phyloP scores from a whole-genome alignment of 306 rosid species.

The Sicyos baderoa region DNA sequence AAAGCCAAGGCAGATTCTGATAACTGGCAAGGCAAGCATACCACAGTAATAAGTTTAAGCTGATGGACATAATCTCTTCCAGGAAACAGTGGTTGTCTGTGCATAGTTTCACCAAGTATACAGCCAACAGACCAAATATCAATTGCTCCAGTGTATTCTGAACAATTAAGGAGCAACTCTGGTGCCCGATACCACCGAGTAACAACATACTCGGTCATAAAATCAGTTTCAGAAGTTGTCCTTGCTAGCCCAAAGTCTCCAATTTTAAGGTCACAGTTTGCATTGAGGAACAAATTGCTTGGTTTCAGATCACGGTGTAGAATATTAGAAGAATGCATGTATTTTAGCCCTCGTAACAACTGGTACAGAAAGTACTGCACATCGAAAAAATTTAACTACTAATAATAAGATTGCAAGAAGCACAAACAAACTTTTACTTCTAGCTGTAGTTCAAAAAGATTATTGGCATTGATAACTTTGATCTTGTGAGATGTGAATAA shows the following conservation, averaged over 20 bases:
- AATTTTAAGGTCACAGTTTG: slow-evolving; percentile 96
- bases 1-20: not conserved
- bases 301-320: slow-evolving; percentile 97
- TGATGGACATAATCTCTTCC: slow-evolving; percentile 96
- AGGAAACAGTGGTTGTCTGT: slow-evolving; percentile 80
- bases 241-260: slow-evolving; percentile 97
- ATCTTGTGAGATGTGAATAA: not conserved
- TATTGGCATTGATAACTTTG: not conserved
- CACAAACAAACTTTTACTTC: not conserved
- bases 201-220: slow-evolving; percentile 98
- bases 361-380: slow-evolving; percentile 90
- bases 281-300: slow-evolving; percentile 79
- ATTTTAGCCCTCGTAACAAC: slow-evolving; percentile 86
- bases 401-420: slow-evolving; percentile 17
- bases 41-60: slow-evolving; percentile 88
- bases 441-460: not conserved
- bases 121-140: slow-evolving; percentile 99
- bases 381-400: slow-evolving; percentile 19
- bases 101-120: slow-evolving; percentile 86
- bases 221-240: slow-evolving; percentile 97
- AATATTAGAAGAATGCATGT: slow-evolving; percentile 85
- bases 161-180: slow-evolving; percentile 84
- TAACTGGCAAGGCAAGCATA: slow-evolving; percentile 24
- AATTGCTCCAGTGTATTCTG: slow-evolving; percentile 91
- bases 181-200: too few species aligned